These are phyloP conservation scores for Cardiospermum halicacabum DNA, from an alignment of 345 rosid genomes.

Conservation along the genomic window DNA sequence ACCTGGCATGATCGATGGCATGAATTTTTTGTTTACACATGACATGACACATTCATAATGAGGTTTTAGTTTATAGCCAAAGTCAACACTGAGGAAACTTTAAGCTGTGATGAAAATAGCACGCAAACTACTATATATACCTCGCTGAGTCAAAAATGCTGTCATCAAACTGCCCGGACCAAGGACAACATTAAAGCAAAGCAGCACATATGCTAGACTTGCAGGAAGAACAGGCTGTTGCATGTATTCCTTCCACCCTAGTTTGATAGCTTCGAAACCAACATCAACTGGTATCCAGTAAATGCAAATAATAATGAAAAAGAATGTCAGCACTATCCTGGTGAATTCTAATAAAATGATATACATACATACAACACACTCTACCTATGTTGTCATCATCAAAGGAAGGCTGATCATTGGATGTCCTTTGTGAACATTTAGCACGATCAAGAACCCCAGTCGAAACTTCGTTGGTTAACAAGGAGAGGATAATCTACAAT, in stretches of 20 bases:
- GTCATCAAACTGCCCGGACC: slow-evolving; percentile 96
- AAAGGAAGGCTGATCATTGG: slow-evolving; percentile 25
- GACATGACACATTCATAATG: background rate
- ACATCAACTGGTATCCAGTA: slow-evolving; percentile 32
- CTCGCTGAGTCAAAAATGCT: slow-evolving; percentile 83
- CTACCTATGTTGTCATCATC: slow-evolving; percentile 48
- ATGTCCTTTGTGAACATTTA: slow-evolving; percentile 46
- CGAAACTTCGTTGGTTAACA: slow-evolving; percentile 78
- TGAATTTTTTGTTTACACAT: background rate
- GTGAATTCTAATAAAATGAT: background rate
- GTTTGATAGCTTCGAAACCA: slow-evolving; percentile 77
- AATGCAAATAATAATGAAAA: slow-evolving; percentile 4
- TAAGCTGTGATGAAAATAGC: background rate
- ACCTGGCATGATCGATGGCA: slow-evolving; percentile 3
- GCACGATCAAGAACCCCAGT: slow-evolving; percentile 83
- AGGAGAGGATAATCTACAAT: slow-evolving; percentile 62
- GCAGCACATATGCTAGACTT: slow-evolving; percentile 85
- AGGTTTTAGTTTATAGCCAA: background rate
- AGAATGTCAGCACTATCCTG: background rate
- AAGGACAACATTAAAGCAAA: slow-evolving; percentile 82
- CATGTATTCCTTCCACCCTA: slow-evolving; percentile 92
- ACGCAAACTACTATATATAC: slow-evolving; percentile 28
- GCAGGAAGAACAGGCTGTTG: slow-evolving; percentile 97
- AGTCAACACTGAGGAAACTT: background rate
- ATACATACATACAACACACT: slow-evolving; percentile 6